These are phyloP conservation scores for Chlamydomonas incerta DNA, from an alignment of 139 green algal species.

Conservation along the genomic window DNA sequence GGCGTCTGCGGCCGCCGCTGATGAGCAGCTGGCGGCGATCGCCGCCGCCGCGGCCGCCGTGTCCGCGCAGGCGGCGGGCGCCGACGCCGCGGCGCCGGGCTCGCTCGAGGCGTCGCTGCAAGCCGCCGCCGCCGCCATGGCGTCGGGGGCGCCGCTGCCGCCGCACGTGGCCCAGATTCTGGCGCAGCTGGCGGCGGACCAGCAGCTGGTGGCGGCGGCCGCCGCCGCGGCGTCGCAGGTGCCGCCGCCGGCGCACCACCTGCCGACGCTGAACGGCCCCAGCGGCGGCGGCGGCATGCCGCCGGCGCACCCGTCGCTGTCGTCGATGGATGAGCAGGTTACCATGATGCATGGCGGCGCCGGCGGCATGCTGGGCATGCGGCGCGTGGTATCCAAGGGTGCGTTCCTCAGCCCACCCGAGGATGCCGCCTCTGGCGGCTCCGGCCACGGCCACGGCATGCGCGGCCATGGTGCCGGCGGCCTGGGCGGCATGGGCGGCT, in stretches of 20 bases:
- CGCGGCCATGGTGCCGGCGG: background rate
- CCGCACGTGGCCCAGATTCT: background rate
- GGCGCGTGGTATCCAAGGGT: slow-evolving; percentile 20
- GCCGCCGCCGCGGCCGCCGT: background rate
- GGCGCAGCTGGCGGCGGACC: background rate
- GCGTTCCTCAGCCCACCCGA: background rate
- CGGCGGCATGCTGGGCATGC: slow-evolving; percentile 16
- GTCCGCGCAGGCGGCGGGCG: background rate
- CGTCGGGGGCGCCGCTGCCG: background rate
- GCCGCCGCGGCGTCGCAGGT: background rate
- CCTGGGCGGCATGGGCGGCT: background rate
- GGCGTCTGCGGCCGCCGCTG: too few relatives aligned
- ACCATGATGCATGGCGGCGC: slow-evolving; percentile 9
- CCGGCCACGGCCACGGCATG: background rate
- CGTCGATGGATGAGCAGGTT: slow-evolving; percentile 29
- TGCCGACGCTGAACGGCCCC: background rate
- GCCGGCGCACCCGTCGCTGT: background rate
- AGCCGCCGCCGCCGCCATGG: background rate
- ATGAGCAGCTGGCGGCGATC: background rate
- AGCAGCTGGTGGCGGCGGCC: background rate
- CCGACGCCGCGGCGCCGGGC: background rate
- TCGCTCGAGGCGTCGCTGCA: slow-evolving; percentile 16
- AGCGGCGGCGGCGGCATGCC: background rate
- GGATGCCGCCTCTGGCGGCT: too few relatives aligned
- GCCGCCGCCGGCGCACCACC: background rate